phyloP scores from a whole-genome alignment of 2,329 filamentous ascomycete species.

The Cercospora sp. region DNA sequence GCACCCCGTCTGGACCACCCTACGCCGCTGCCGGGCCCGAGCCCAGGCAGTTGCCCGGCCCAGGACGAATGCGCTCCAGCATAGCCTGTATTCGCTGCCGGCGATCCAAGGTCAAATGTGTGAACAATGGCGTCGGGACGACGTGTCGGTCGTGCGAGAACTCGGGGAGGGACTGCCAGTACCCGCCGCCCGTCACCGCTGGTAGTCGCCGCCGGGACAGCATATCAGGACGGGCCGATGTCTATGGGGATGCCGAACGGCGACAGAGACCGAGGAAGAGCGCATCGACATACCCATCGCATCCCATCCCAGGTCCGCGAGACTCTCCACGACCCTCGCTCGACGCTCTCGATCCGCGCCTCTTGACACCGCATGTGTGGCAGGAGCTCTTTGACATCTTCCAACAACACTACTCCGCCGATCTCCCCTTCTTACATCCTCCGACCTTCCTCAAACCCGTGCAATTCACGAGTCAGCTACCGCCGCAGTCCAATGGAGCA shows the following conservation, averaged over 20 bases:
- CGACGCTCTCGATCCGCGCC: constrained; percentile 62
- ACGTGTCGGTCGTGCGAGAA: constrained; percentile 75
- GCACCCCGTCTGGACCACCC: constrained; percentile 20
- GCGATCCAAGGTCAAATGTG: constrained; percentile 83
- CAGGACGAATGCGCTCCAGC: constrained; percentile 66
- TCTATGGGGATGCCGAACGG: constrained; percentile 33
- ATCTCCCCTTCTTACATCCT: constrained; percentile 70
- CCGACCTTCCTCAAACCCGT: constrained; percentile 60
- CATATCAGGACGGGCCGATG: constrained; percentile 27
- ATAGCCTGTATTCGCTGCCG: constrained; percentile 77
- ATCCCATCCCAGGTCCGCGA: constrained; percentile 42
- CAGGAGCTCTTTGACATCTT: constrained; percentile 69
- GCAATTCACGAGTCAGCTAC: constrained; percentile 32
- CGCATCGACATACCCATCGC: constrained; percentile 39
- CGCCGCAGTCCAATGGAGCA: constrained; percentile 12
- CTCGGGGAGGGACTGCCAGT: constrained; percentile 70
- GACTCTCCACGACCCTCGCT: constrained; percentile 50
- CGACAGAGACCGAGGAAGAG: constrained; percentile 43
- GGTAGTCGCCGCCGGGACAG: constrained; percentile 37
- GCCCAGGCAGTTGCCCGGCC: constrained; percentile 34
- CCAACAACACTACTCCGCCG: constrained; percentile 69
- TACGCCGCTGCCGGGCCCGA: constrained; percentile 32
- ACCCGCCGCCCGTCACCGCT: constrained; percentile 57
- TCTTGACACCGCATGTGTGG: constrained; percentile 67
- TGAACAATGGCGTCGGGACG: constrained; percentile 71